A percentile compares a stretch with the other conserved stretches of the same genome.
Evolutionary conservation across 352 stramenopile genomes (phyloP).

Genomic region (Phytophthora ohioensis): DNA sequence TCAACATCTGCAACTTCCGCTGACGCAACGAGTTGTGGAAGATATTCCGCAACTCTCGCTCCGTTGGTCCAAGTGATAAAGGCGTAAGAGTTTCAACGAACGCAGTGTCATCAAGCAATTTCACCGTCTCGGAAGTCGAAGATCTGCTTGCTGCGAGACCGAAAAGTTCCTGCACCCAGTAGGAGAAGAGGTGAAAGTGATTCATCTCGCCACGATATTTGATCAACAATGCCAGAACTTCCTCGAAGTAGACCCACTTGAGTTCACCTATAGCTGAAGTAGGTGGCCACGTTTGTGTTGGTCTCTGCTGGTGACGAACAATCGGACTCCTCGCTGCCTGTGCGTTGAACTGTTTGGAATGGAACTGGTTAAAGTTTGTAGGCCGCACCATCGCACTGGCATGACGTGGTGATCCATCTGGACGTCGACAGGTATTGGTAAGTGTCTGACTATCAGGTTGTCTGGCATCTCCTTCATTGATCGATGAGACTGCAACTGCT

Average conservation of each 20-base stretch:
- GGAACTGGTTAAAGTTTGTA: constrained; percentile 72
- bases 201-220: constrained; percentile 72
- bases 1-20: constrained; percentile 54
- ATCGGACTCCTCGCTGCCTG: constrained; percentile 59
- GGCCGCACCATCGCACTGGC: constrained; percentile 41
- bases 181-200: constrained; percentile 70
- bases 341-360: constrained; percentile 59
- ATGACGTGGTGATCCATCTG: constrained; percentile 21
- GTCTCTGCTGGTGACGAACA: constrained; percentile 39
- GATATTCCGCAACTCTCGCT: constrained; percentile 69
- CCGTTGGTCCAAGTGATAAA: constrained; percentile 54
- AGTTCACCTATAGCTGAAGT: neutral
- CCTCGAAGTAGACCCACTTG: constrained; percentile 67
- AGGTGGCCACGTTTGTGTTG: constrained; percentile 1
- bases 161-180: constrained; percentile 69
- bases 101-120: constrained; percentile 53
- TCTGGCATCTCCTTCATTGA: neutral
- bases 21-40: constrained; percentile 77
- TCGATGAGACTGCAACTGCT: constrained; percentile 9
- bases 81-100: constrained; percentile 59
- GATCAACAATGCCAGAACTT: constrained; percentile 64
- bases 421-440: constrained; percentile 22
- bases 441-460: neutral
- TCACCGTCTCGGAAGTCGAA: neutral
- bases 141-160: constrained; percentile 25